Evolutionary conservation across 495 filamentous ascomycete species (phyloP).

Genomic region (Rhypophila decipiens): DNA sequence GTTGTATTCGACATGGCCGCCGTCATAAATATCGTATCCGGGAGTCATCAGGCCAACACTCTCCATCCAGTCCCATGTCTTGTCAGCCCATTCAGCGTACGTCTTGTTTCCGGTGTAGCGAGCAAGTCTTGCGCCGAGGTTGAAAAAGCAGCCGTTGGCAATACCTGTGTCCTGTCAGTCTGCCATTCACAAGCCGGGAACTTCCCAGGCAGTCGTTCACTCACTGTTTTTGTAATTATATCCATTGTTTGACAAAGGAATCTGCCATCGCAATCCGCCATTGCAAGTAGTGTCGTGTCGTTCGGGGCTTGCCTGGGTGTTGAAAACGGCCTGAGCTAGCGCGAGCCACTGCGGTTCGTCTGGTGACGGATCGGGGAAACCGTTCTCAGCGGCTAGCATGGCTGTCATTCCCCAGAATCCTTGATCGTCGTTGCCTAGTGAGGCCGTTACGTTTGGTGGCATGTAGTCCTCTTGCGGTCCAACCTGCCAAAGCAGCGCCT

Average conservation of each 20-base stretch:
- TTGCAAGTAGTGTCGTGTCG: slow-evolving; percentile 60
- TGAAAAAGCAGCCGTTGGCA: slow-evolving; percentile 81
- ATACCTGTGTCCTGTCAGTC: slow-evolving; percentile 39
- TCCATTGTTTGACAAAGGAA: slow-evolving; percentile 67
- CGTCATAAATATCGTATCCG: slow-evolving; percentile 67
- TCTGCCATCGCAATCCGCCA: slow-evolving; percentile 82
- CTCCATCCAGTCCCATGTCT: slow-evolving; percentile 65
- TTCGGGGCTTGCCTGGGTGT: slow-evolving; percentile 50
- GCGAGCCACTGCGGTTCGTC: slow-evolving; percentile 63
- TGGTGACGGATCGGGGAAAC: slow-evolving; percentile 55
- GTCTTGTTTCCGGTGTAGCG: slow-evolving; percentile 71
- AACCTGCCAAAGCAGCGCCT: slow-evolving; percentile 64
- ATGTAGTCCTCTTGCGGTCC: slow-evolving; percentile 62
- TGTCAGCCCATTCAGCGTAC: slow-evolving; percentile 69
- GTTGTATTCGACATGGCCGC: slow-evolving; percentile 57
- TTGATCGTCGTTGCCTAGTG: slow-evolving; percentile 82
- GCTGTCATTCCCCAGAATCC: slow-evolving; percentile 69
- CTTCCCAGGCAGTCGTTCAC: background rate
- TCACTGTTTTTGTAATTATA: slow-evolving; percentile 85
- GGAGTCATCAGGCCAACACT: slow-evolving; percentile 56
- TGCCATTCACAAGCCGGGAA: background rate
- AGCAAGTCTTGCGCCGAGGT: slow-evolving; percentile 71
- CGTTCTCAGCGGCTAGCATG: slow-evolving; percentile 67
- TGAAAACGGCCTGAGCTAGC: slow-evolving; percentile 73
- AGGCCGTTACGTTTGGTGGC: slow-evolving; percentile 63